Conservation (phyloP, 2,329 filamentous ascomycete genomes). For the Gnomoniopsis smithogilvyi region DNA sequence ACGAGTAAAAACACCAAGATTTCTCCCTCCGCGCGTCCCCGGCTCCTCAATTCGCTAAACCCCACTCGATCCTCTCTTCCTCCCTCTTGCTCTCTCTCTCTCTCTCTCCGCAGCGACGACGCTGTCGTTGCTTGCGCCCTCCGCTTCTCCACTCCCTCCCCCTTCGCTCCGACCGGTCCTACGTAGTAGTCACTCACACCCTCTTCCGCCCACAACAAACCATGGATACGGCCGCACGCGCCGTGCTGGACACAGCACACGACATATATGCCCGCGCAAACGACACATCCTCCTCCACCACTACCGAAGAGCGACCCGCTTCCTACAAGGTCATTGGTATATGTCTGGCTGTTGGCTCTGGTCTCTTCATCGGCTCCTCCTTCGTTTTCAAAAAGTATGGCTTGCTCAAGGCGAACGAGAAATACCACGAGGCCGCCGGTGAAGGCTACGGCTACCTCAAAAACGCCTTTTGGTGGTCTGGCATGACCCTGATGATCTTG, state of each 20-base stretch:
- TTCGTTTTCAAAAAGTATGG: constrained; percentile 96
- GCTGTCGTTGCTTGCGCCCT: constrained; percentile 12
- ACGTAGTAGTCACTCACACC: constrained; percentile 42
- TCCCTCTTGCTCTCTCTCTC: not conserved
- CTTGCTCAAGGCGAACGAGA: constrained; percentile 85
- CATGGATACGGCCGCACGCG: constrained; percentile 71
- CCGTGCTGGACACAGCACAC: constrained; percentile 44
- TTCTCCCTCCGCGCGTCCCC: not conserved
- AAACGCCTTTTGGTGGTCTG: constrained; percentile 90
- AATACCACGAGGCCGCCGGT: constrained; percentile 93
- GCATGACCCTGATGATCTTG: constrained; percentile 95
- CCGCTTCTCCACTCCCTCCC: not conserved
- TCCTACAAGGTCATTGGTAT: constrained; percentile 86
- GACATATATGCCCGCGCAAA: constrained; percentile 42
- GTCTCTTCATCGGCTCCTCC: constrained; percentile 88
- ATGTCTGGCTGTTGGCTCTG: constrained; percentile 78
- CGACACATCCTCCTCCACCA: constrained; percentile 26
- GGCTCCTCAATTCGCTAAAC: not conserved
- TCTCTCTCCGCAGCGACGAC: constrained; percentile 6
- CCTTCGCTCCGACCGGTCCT: constrained; percentile 17
- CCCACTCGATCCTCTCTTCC: not conserved
- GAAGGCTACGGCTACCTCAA: constrained; percentile 98
- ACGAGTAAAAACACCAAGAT: not conserved
- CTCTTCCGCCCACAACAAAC: constrained; percentile 68
- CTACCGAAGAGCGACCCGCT: constrained; percentile 36